Conservation (phyloP, 2,329 filamentous ascomycete genomes). For the Colletotrichum caudatum region DNA sequence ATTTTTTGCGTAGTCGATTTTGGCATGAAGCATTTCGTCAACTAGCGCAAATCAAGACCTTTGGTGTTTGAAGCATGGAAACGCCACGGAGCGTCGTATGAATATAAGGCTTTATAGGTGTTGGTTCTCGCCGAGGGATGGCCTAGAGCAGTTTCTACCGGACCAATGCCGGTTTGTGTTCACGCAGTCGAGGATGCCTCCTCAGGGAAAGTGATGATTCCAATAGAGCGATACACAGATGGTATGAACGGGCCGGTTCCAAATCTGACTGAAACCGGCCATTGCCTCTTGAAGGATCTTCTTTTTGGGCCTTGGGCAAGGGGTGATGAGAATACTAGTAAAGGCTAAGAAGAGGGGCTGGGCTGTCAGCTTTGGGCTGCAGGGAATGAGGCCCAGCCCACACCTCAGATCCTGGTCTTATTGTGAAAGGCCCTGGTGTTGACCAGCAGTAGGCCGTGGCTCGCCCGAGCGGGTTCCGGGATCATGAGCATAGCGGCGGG, state of each 20-base stretch:
- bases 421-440: background rate
- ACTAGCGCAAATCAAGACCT: background rate
- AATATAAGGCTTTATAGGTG: background rate
- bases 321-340: slow-evolving; percentile 3
- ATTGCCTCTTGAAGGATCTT: slow-evolving; percentile 12
- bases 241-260: background rate
- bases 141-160: too few species aligned
- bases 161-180: background rate
- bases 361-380: slow-evolving; percentile 26
- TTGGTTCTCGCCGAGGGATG: background rate
- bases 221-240: background rate
- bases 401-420: slow-evolving; percentile 2
- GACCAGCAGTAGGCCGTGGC: slow-evolving; percentile 2
- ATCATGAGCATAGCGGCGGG: background rate
- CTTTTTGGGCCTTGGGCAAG: slow-evolving; percentile 6
- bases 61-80: background rate
- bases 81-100: background rate
- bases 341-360: slow-evolving; percentile 39
- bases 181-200: too few species aligned
- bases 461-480: background rate
- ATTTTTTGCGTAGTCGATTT: background rate
- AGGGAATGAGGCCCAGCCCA: slow-evolving; percentile 16
- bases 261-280: background rate
- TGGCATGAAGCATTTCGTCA: background rate
- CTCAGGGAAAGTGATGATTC: background rate